phyloP scores from a whole-genome alignment of 2,329 filamentous ascomycete species.

The Basipetospora chlamydospora region DNA sequence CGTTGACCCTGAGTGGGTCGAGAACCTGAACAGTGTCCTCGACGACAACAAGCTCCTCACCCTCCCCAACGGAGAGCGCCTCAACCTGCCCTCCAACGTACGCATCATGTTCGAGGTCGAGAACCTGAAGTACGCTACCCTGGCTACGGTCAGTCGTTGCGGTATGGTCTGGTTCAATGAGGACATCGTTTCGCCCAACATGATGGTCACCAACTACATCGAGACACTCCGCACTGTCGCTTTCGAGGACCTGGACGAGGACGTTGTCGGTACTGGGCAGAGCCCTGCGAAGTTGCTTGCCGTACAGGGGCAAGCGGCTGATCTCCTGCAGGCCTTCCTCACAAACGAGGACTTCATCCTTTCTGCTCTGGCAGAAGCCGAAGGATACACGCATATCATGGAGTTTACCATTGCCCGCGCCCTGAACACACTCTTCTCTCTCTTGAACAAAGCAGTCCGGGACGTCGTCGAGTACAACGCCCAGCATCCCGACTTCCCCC shows the following conservation, averaged over 20 bases:
- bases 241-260: conserved; percentile 93
- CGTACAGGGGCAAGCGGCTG: conserved; percentile 66
- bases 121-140: conserved; percentile 88
- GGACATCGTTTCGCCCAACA: conserved; percentile 81
- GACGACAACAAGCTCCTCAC: conserved; percentile 98
- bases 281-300: conserved; percentile 64
- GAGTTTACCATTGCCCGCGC: conserved; percentile 87
- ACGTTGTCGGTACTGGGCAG: conserved; percentile 62
- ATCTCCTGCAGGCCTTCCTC: conserved; percentile 62
- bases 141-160: conserved; percentile 97
- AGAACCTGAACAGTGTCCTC: conserved; percentile 98
- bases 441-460: conserved; percentile 85
- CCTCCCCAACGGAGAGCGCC: conserved; percentile 90
- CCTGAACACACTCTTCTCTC: conserved; percentile 83
- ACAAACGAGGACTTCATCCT: conserved; percentile 68
- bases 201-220: conserved; percentile 89
- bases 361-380: conserved; percentile 61
- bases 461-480: conserved; percentile 92
- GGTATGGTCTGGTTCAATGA: conserved; percentile 99
- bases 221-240: conserved; percentile 66
- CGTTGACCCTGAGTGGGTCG: conserved; percentile 98
- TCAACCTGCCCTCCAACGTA: conserved; percentile 86
- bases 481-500: conserved; percentile 84
- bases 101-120: conserved; percentile 99
- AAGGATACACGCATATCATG: conserved; percentile 88